These are phyloP conservation scores for Vigna unguiculata DNA, from an alignment of 306 rosid genomes.

Conservation along the genomic window DNA sequence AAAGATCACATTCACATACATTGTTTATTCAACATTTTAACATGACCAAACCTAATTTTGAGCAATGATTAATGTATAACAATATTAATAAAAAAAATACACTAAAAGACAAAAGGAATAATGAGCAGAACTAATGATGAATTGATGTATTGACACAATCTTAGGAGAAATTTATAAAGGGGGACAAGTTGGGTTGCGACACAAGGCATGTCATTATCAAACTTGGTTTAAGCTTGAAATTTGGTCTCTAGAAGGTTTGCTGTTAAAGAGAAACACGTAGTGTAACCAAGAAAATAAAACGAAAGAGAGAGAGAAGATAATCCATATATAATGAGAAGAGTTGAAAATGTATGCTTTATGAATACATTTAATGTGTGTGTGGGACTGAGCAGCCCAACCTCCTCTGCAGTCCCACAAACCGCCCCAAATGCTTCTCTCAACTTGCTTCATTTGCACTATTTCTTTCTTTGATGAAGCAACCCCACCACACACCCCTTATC, in stretches of 20 bases:
- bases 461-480: conserved; percentile 77
- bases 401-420: conserved; percentile 83
- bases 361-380: conserved; percentile 62
- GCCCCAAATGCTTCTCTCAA: conserved; percentile 66
- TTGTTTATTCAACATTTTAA: too few relatives aligned
- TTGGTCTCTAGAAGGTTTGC: conserved; percentile 54
- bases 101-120: conserved; percentile 54
- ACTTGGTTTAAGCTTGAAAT: conserved; percentile 35
- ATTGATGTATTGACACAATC: conserved; percentile 48
- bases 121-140: conserved; percentile 51
- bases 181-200: conserved; percentile 50
- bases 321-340: conserved; percentile 50
- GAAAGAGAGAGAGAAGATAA: conserved; percentile 4
- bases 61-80: too few relatives aligned
- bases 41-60: too few relatives aligned
- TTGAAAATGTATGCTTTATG: conserved; percentile 55
- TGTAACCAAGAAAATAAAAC: not conserved
- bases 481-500: conserved; percentile 70
- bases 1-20: too few relatives aligned
- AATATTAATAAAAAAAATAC: not conserved
- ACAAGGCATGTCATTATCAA: conserved; percentile 63
- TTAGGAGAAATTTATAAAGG: conserved; percentile 38
- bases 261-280: conserved; percentile 26
- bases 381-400: conserved; percentile 66
- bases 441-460: conserved; percentile 81